Base-by-base conservation (phyloP, 225 moss, liverwort and hornwort species). In the Physcomitrellopsis africana region DNA sequence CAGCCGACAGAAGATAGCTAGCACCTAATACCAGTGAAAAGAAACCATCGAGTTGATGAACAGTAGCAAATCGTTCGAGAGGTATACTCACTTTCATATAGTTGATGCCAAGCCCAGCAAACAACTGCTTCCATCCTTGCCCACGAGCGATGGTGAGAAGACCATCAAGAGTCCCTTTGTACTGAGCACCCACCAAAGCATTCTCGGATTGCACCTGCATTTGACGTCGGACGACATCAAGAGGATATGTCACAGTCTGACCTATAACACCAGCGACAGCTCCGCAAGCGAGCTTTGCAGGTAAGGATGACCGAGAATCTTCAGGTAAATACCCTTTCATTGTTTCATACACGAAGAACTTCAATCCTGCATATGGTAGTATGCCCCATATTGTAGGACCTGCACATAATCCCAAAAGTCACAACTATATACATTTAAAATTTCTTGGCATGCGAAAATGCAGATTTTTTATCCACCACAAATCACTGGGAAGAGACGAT, bases 151-250 rank as follows among this genome's bases (percentile, higher is more conserved):
- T 87, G 69, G 71, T 84, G 8, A 85, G 1, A 42, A 96, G 91
- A 60, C 94, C 96, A 87, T 94, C 92, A 10, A 85, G 60, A 29
- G 94, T 96, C 19, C 94, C 92, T 77, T 91, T 96, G 65, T 72
- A 94, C 32, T 88, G 91, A 68, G 84, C 51, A 58, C 81, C 81
- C 63, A 83, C 85, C 62, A 86, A 72, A 24, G 86, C 84, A 78
- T 88, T 87, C 72, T 74, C 82, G 57, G 91, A 87, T 82, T 96
- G 96, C 42, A 96, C 92, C 92, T 96, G 94, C 94, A 96, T 96
- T 85, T 96, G 96, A 41, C 92, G 89, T 46, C 94, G 81, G 10
- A 94, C 92, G 51, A 94, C 94, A 80, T 96, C 96, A 67, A 88
- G 59, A 74, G 85, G 85, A 76, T 85, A 88, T 24, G 85, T 88